A percentile compares a stretch with the other conserved stretches of the same genome.
Evolutionary conservation across 2,329 filamentous ascomycete species (phyloP).

Genomic region (Colletotrichum camelliae): DNA sequence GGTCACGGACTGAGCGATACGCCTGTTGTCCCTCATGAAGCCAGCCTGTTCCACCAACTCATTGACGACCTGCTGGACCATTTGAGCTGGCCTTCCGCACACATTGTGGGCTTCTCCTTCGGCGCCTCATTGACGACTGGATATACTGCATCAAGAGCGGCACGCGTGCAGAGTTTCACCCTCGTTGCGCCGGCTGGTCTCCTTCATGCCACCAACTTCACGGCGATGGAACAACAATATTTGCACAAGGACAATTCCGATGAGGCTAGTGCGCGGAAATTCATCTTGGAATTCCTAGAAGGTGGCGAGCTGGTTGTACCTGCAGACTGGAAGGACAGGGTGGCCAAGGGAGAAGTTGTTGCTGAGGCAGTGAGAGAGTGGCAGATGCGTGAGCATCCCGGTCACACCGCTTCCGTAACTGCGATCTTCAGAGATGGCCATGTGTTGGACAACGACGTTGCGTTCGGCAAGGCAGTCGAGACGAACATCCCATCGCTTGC

Average conservation of each 20-base stretch:
- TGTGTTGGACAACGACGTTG: constrained; percentile 37
- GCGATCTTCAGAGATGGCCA: constrained; percentile 51
- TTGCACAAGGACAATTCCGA: constrained; percentile 29
- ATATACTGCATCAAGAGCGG: constrained; percentile 37
- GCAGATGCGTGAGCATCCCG: constrained; percentile 50
- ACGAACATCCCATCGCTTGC: constrained; percentile 17
- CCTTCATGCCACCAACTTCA: constrained; percentile 32
- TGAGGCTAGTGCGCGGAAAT: constrained; percentile 36
- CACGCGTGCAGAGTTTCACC: constrained; percentile 36
- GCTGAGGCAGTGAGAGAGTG: constrained; percentile 52
- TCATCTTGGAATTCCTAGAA: constrained; percentile 45
- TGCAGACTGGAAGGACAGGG: constrained; percentile 47
- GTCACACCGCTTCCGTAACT: constrained; percentile 50
- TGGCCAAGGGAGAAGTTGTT: constrained; percentile 47
- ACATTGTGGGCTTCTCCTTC: constrained; percentile 57
- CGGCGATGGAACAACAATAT: constrained; percentile 25
- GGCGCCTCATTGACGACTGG: constrained; percentile 44
- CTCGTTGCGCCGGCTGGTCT: constrained; percentile 56
- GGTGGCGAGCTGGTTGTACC: constrained; percentile 47
- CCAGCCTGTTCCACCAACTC: constrained; percentile 46
- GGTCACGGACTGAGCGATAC: constrained; percentile 59
- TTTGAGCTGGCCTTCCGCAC: constrained; percentile 45
- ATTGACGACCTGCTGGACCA: constrained; percentile 43
- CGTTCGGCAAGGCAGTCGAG: constrained; percentile 24
- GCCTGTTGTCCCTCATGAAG: constrained; percentile 44